phyloP scores from a whole-genome alignment of 2,329 filamentous ascomycete species.

The Fusarium incarnatum region DNA sequence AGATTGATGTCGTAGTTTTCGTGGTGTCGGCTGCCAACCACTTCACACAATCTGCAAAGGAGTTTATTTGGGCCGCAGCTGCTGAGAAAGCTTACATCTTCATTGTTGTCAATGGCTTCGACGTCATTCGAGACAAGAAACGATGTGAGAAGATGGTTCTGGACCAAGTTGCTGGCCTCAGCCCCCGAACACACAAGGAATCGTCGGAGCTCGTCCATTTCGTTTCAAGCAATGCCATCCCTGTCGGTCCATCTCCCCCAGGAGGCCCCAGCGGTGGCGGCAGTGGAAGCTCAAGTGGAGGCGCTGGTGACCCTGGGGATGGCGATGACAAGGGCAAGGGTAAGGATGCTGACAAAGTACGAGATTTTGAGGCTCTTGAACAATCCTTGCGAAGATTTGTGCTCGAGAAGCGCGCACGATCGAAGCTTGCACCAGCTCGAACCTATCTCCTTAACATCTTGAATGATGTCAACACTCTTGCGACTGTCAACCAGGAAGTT shows the following conservation, averaged over 20 bases:
- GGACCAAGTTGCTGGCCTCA: slow-evolving; percentile 88
- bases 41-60: slow-evolving; percentile 96
- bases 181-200: slow-evolving; percentile 92
- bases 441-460: slow-evolving; percentile 96
- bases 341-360: slow-evolving; percentile 87
- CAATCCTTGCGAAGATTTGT: slow-evolving; percentile 91
- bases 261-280: slow-evolving; percentile 66
- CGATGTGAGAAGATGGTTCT: slow-evolving; percentile 93
- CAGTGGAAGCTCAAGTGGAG: slow-evolving; percentile 66
- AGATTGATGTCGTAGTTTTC: slow-evolving; percentile 98
- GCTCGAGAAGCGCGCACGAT: slow-evolving; percentile 92
- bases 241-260: slow-evolving; percentile 71
- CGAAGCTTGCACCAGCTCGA: slow-evolving; percentile 94
- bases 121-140: slow-evolving; percentile 91
- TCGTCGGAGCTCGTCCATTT: slow-evolving; percentile 94
- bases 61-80: slow-evolving; percentile 96
- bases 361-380: slow-evolving; percentile 91
- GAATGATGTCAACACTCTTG: slow-evolving; percentile 85
- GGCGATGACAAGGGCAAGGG: slow-evolving; percentile 79
- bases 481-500: slow-evolving; percentile 87
- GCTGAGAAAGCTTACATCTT: slow-evolving; percentile 99
- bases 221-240: slow-evolving; percentile 95
- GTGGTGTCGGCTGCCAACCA: slow-evolving; percentile 98
- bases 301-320: slow-evolving; percentile 65
- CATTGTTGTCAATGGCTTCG: slow-evolving; percentile 97